Evolutionary conservation across 1,139 yeast species (phyloP).

Genomic region (Kodamaea arcana): DNA sequence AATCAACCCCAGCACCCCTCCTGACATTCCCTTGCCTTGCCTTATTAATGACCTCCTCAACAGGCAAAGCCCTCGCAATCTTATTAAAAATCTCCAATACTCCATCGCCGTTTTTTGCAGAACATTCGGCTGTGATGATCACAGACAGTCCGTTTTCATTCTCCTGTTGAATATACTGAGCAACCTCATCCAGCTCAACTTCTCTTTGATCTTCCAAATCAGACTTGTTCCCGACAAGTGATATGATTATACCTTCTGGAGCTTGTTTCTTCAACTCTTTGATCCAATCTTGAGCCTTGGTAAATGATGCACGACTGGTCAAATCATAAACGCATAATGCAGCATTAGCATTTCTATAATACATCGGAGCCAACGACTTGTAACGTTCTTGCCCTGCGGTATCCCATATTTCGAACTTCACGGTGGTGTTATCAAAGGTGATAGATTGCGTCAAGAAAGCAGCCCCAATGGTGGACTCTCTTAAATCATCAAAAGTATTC

Average conservation of each 20-base stretch:
- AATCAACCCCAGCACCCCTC: constrained; percentile 34
- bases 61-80: constrained; percentile 43
- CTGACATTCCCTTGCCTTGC: constrained; percentile 22
- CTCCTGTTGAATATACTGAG: constrained; percentile 30
- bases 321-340: constrained; percentile 27
- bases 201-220: constrained; percentile 57
- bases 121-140: constrained; percentile 37
- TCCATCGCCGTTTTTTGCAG: constrained; percentile 47
- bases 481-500: constrained; percentile 87
- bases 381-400: constrained; percentile 53
- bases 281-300: constrained; percentile 93
- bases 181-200: constrained; percentile 36
- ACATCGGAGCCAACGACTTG: constrained; percentile 47
- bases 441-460: constrained; percentile 92
- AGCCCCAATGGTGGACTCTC: constrained; percentile 97
- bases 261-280: constrained; percentile 93
- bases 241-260: constrained; percentile 63
- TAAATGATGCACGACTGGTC: constrained; percentile 59
- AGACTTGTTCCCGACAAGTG: constrained; percentile 40
- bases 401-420: constrained; percentile 48
- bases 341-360: constrained; percentile 43
- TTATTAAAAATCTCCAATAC: constrained; percentile 40
- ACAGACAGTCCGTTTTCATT: constrained; percentile 24
- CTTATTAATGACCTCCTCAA: constrained; percentile 35
- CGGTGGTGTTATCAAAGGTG: constrained; percentile 14